These are phyloP conservation scores for Trametes pubescens DNA, from an alignment of 1,284 basidiomycete genomes.

Conservation along the genomic window DNA sequence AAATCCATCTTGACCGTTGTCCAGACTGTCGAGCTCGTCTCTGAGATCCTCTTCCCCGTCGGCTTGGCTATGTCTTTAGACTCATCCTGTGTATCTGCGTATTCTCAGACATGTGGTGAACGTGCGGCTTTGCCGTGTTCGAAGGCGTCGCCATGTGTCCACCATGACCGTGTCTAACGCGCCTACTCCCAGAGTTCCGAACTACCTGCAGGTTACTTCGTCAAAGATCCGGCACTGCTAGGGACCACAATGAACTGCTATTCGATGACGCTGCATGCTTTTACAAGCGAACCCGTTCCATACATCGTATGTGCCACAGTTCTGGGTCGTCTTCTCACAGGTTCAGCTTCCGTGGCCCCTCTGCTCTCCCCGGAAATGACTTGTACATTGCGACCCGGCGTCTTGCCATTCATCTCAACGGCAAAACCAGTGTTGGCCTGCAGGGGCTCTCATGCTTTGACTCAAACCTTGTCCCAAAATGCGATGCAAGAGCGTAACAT, in stretches of 20 bases:
- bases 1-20: slow-evolving; percentile 24
- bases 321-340: too few species aligned
- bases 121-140: slow-evolving; percentile 2
- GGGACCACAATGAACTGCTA: not conserved
- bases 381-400: too few species aligned
- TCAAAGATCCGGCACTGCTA: not conserved
- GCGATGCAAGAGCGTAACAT: too few species aligned
- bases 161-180: not conserved
- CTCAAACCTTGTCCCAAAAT: too few species aligned
- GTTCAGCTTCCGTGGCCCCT: too few species aligned
- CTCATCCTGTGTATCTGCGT: not conserved
- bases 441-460: too few species aligned
- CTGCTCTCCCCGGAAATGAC: too few species aligned
- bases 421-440: too few species aligned
- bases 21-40: slow-evolving; percentile 2
- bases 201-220: not conserved
- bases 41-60: not conserved
- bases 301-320: too few species aligned
- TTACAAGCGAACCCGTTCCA: too few species aligned
- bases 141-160: slow-evolving; percentile 1
- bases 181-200: not conserved
- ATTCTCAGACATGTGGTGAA: not conserved
- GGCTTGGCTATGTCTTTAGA: not conserved
- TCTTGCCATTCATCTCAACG: too few species aligned
- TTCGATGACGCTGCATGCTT: too few species aligned